Evolutionary conservation across 2,329 filamentous ascomycete species (phyloP).

Genomic region (Tolypocladium sp.): DNA sequence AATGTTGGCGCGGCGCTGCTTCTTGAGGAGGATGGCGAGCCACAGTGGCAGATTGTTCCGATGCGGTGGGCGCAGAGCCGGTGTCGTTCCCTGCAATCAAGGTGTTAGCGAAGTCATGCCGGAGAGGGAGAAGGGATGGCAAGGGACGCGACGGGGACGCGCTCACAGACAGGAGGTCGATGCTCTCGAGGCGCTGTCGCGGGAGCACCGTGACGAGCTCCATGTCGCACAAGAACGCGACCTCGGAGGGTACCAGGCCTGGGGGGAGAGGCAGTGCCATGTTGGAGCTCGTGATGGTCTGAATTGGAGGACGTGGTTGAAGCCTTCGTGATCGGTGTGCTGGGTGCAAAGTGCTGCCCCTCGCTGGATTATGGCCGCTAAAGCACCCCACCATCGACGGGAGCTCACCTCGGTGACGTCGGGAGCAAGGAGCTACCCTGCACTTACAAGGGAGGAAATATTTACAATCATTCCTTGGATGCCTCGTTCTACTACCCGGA

Average conservation of each 20-base stretch:
- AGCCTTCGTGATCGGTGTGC: background rate
- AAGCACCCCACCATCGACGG: no score
- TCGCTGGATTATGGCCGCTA: background rate
- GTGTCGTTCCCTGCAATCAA: constrained; percentile 60
- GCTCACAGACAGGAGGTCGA: constrained; percentile 78
- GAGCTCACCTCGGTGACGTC: background rate
- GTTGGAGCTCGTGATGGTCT: background rate
- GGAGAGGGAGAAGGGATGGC: background rate
- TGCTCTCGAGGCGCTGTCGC: constrained; percentile 77
- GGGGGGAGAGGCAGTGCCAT: constrained; percentile 41
- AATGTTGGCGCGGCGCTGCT: constrained; percentile 89
- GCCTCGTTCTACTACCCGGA: background rate
- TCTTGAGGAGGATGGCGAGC: constrained; percentile 91
- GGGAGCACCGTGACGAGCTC: constrained; percentile 89
- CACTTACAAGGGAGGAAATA: background rate
- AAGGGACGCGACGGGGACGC: constrained; percentile 8
- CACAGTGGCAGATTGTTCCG: constrained; percentile 76
- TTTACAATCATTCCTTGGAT: no score
- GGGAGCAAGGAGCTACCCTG: background rate
- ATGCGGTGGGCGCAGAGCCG: constrained; percentile 69
- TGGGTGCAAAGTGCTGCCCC: background rate
- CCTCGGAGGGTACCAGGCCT: constrained; percentile 72
- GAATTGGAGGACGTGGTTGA: background rate
- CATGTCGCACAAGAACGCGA: constrained; percentile 95
- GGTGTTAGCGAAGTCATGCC: background rate